Percentiles rank a stretch among this genome's conserved stretches.
These are phyloP conservation scores for Strobilomyces echinocephalus DNA, from an alignment of 768 basidiomycete species.

Conservation along the genomic window DNA sequence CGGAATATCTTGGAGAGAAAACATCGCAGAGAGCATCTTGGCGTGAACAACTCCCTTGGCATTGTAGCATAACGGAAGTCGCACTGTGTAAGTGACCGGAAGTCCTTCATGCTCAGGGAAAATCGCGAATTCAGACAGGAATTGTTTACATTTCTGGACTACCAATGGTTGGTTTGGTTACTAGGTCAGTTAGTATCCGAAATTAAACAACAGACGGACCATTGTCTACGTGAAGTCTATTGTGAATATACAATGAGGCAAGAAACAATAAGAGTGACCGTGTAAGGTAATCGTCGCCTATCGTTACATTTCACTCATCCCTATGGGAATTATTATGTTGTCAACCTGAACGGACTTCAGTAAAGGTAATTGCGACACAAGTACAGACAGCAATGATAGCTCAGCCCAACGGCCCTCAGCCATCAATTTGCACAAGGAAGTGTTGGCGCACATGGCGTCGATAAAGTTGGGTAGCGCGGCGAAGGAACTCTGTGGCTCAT, in stretches of 20 bases:
- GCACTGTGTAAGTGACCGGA: too few relatives aligned
- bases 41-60: too few relatives aligned
- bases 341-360: slow-evolving; percentile 14
- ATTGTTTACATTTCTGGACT: background rate
- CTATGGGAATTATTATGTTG: background rate
- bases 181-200: slow-evolving; percentile 1
- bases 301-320: slow-evolving; percentile 12
- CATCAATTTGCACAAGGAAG: slow-evolving; percentile 9
- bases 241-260: slow-evolving; percentile 1
- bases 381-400: slow-evolving; percentile 6
- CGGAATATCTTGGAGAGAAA: too few relatives aligned
- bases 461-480: slow-evolving; percentile 31
- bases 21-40: too few relatives aligned
- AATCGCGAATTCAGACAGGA: background rate
- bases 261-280: slow-evolving; percentile 1
- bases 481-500: slow-evolving; percentile 29
- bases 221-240: background rate
- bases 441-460: slow-evolving; percentile 4
- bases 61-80: too few relatives aligned
- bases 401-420: slow-evolving; percentile 29
- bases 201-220: slow-evolving; percentile 5
- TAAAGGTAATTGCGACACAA: slow-evolving; percentile 12
- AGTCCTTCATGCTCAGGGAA: too few relatives aligned
- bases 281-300: slow-evolving; percentile 1
- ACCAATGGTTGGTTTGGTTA: too few relatives aligned